Evolutionary conservation across 1,139 yeast species (phyloP).

Genomic region (Wickerhamomyces sp.): DNA sequence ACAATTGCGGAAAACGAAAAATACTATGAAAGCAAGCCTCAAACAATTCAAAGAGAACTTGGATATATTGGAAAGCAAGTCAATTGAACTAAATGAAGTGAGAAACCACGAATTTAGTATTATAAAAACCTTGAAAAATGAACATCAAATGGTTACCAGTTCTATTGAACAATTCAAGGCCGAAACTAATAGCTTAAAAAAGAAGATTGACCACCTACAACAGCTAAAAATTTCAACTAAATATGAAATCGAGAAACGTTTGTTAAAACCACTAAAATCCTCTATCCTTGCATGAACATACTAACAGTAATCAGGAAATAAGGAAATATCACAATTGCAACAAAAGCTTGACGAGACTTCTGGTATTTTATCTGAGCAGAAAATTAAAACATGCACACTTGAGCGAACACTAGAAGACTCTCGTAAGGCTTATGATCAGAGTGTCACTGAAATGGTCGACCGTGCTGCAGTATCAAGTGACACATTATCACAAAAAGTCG

Average conservation of each 20-base stretch:
- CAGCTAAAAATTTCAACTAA: conserved; percentile 15
- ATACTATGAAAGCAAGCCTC: conserved; percentile 7
- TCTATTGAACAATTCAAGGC: conserved; percentile 6
- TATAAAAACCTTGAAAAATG: conserved; percentile 9
- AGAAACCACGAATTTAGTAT: conserved; percentile 9
- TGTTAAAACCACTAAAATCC: background rate
- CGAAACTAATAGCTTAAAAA: conserved; percentile 12
- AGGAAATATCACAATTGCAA: conserved; percentile 18
- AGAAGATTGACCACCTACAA: conserved; percentile 20
- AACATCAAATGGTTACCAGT: conserved; percentile 2
- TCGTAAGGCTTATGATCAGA: conserved; percentile 18
- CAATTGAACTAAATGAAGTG: conserved; percentile 7
- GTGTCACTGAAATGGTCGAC: conserved; percentile 4
- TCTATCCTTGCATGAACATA: background rate
- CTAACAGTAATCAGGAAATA: conserved; percentile 11
- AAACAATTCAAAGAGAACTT: conserved; percentile 11
- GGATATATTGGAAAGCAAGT: conserved; percentile 6
- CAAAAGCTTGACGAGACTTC: conserved; percentile 20
- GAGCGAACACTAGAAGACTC: conserved; percentile 15
- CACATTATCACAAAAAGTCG: conserved; percentile 3
- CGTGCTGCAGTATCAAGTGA: conserved; percentile 3
- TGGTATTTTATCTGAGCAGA: conserved; percentile 24
- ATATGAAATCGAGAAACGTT: conserved; percentile 21
- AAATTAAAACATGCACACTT: conserved; percentile 18
- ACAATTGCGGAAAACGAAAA: conserved; percentile 3